A percentile compares a stretch with the other conserved stretches of the same genome.
These are phyloP conservation scores for Termitomyces sp. DNA, from an alignment of 768 basidiomycete species.

Conservation along the genomic window DNA sequence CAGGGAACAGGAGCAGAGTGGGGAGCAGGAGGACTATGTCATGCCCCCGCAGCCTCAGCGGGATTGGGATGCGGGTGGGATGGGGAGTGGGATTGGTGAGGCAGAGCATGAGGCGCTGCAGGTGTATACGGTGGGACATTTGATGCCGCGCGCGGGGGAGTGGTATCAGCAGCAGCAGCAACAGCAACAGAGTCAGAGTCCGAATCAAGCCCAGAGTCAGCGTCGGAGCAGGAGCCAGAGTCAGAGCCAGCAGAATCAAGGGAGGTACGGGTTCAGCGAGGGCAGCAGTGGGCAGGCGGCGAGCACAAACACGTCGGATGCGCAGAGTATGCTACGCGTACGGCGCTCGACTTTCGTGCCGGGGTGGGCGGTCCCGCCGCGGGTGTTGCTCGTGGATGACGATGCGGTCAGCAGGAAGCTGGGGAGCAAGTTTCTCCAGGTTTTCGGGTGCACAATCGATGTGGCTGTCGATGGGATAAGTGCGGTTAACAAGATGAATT, in stretches of 20 bases:
- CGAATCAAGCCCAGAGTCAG: neutral
- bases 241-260: constrained; percentile 18
- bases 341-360: constrained; percentile 79
- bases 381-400: constrained; percentile 92
- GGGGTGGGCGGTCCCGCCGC: constrained; percentile 86
- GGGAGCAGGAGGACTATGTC: constrained; percentile 16
- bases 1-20: neutral
- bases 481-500: constrained; percentile 94
- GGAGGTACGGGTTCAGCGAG: constrained; percentile 15
- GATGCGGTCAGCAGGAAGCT: constrained; percentile 87
- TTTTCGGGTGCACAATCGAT: constrained; percentile 92
- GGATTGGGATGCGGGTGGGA: neutral
- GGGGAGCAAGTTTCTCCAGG: constrained; percentile 89
- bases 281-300: neutral
- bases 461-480: constrained; percentile 90
- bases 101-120: constrained; percentile 60
- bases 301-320: neutral
- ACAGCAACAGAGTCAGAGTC: neutral
- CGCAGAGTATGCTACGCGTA: constrained; percentile 42
- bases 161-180: neutral
- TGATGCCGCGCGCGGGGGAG: constrained; percentile 45
- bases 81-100: neutral
- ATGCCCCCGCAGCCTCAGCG: constrained; percentile 10
- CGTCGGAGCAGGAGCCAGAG: neutral
- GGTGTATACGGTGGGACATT: constrained; percentile 76